Base-by-base conservation (phyloP, 2,329 filamentous ascomycete species). In the Colletotrichum sp. region DNA sequence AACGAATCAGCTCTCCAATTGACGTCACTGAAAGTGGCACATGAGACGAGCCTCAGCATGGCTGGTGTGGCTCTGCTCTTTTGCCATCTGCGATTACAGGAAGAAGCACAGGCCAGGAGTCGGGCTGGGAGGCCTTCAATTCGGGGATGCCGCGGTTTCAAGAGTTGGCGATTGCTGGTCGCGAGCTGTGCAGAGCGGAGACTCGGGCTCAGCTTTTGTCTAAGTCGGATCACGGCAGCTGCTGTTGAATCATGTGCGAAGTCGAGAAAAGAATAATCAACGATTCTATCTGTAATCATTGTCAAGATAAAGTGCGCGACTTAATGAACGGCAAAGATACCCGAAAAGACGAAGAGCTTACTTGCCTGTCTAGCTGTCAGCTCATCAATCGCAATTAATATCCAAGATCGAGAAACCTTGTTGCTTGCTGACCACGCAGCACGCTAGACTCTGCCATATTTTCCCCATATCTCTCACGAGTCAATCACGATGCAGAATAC, bases 91-190 rank as follows among this genome's bases (percentile, higher is more conserved):
- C 28, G 10, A n/a, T 14, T 39, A n/a, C 2, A 9, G 60, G 52
- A 6, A 16, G 30, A 32, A 55, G 71, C 71, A 65, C 32, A 32
- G 66, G 67, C 36, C 71, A 10, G 67, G 32, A 28, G 66, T 14
- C 21, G 71, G 59, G 57, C 66, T 36, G 66, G 43, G 57, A 69
- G 32, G 18, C 26, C 55, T 24, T 14, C 24, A 6, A 32, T 43
- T 59, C 43, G 66, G 32, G 71, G 71, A 32, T 74, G 57, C 36
- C 66, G 71, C 30, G 24, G 57, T 43, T 59, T 65, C 64, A 36
- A 32, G 13, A 30, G 48, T 26, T 18, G 24, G 10, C 6, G 28
- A 30, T 21, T 36, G 39, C 32, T 68, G 21, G 57, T 69, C 36
- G 71, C 71, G 30, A 34, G 52, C 32, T 57, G n/a, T 14, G 48